Percentiles rank a stretch among this genome's conserved stretches.
Evolutionary conservation across 768 basidiomycete species (phyloP).

Genomic region (Pleurotus tuber-regium): DNA sequence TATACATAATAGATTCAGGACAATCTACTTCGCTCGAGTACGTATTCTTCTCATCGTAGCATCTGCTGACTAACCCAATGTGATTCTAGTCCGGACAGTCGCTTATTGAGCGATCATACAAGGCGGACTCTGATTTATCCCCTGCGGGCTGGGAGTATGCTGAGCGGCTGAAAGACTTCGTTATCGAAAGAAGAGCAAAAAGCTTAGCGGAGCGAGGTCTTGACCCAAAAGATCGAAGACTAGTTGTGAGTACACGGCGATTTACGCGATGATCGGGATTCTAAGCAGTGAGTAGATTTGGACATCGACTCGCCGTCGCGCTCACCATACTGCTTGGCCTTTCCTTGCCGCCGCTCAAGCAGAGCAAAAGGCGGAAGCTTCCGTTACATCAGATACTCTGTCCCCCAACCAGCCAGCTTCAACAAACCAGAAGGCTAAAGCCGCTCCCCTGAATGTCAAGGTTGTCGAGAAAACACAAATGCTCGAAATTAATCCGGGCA

Average conservation of each 20-base stretch:
- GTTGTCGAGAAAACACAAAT: constrained; percentile 96
- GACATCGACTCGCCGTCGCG: constrained; percentile 92
- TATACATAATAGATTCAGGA: constrained; percentile 90
- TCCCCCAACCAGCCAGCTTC: background rate
- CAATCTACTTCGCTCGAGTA: constrained; percentile 96
- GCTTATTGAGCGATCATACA: constrained; percentile 97
- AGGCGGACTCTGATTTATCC: constrained; percentile 96
- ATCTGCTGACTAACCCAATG: background rate
- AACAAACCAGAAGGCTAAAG: constrained; percentile 7
- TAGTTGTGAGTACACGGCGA: constrained; percentile 51
- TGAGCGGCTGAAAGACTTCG: constrained; percentile 84
- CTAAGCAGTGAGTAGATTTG: constrained; percentile 63
- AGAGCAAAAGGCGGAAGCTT: constrained; percentile 3
- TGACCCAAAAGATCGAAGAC: constrained; percentile 54
- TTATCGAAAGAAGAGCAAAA: constrained; percentile 79
- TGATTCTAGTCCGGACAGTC: constrained; percentile 87
- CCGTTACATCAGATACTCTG: background rate
- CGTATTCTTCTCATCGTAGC: constrained; percentile 20
- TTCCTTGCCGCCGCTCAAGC: constrained; percentile 52
- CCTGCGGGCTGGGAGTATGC: constrained; percentile 96
- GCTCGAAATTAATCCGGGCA: constrained; percentile 96
- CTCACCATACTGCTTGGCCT: constrained; percentile 96
- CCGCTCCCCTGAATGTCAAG: constrained; percentile 50
- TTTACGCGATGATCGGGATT: background rate
- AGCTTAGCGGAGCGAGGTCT: constrained; percentile 70